Evolutionary conservation across 2,329 filamentous ascomycete species (phyloP).

Genomic region (Xylariaceae sp.): DNA sequence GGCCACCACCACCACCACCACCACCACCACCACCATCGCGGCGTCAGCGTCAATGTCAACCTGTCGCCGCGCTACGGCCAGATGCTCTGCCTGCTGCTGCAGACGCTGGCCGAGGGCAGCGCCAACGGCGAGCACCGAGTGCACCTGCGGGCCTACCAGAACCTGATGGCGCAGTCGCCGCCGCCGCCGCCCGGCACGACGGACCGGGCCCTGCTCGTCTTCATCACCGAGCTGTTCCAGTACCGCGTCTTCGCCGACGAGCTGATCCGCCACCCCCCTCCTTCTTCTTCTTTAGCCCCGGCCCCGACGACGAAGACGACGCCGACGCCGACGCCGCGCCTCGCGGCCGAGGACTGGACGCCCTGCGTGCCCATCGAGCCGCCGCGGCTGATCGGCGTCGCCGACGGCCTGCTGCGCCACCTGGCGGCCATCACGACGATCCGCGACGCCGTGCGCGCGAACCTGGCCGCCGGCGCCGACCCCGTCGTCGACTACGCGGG

Average conservation of each 20-base stretch:
- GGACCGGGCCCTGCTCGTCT: slow-evolving; percentile 56
- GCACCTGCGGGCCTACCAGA: slow-evolving; percentile 69
- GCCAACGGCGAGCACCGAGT: slow-evolving; percentile 64
- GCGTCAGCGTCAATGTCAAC: too few species aligned
- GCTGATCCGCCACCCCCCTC: slow-evolving; percentile 45
- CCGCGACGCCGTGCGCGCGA: slow-evolving; percentile 63
- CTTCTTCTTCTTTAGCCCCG: too few species aligned
- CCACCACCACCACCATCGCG: too few species aligned
- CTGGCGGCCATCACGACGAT: slow-evolving; percentile 74
- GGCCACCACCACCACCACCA: too few species aligned
- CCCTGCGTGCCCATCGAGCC: slow-evolving; percentile 35
- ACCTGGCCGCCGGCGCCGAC: slow-evolving; percentile 54
- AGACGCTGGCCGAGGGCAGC: slow-evolving; percentile 49
- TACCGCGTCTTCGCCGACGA: slow-evolving; percentile 69
- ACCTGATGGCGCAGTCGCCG: slow-evolving; percentile 56
- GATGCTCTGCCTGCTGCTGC: slow-evolving; percentile 54
- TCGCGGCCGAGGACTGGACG: slow-evolving; percentile 38
- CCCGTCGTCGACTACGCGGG: slow-evolving; percentile 67
- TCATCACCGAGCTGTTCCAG: slow-evolving; percentile 73
- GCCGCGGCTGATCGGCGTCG: slow-evolving; percentile 65
- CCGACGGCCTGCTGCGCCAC: slow-evolving; percentile 72
- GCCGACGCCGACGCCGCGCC: slow-evolving; percentile 27
- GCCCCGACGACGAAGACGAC: too few species aligned
- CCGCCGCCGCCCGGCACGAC: too few species aligned
- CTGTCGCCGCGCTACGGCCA: slow-evolving; percentile 53